Evolutionary conservation across 2,329 filamentous ascomycete genomes (phyloP).

Genomic region (Fusarium udum): DNA sequence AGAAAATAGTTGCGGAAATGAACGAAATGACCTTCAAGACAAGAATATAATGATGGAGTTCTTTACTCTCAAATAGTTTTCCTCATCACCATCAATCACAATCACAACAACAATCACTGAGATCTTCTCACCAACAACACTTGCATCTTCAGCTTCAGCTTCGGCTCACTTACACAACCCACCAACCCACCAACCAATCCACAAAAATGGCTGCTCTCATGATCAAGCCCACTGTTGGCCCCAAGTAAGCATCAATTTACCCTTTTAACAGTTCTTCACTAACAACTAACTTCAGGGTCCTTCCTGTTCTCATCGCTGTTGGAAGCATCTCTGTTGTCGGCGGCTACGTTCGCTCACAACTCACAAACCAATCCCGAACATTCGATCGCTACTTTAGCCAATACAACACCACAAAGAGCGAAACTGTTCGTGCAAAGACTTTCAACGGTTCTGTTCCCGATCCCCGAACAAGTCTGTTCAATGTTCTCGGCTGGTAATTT

Average conservation of each 20-base stretch:
- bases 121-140: slow-evolving; percentile 19
- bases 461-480: slow-evolving; percentile 39
- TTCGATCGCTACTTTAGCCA: slow-evolving; percentile 41
- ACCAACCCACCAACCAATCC: slow-evolving; percentile 22
- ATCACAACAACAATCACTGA: slow-evolving; percentile 16
- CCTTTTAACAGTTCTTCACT: background rate
- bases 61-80: background rate
- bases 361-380: slow-evolving; percentile 29
- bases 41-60: slow-evolving; percentile 18
- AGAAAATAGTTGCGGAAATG: slow-evolving; percentile 9
- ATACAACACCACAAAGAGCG: slow-evolving; percentile 39
- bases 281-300: slow-evolving; percentile 13
- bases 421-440: slow-evolving; percentile 29
- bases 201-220: slow-evolving; percentile 37
- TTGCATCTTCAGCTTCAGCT: slow-evolving; percentile 3
- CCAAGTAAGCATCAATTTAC: slow-evolving; percentile 22
- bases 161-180: slow-evolving; percentile 19
- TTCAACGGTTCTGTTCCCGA: slow-evolving; percentile 39
- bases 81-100: slow-evolving; percentile 21
- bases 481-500: slow-evolving; percentile 39
- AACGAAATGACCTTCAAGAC: background rate
- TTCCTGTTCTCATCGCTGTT: slow-evolving; percentile 37
- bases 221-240: slow-evolving; percentile 29
- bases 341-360: slow-evolving; percentile 32
- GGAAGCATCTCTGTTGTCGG: slow-evolving; percentile 34